Evolutionary conservation across 2,329 filamentous ascomycete genomes (phyloP).

Genomic region (Capronia epimyces): DNA sequence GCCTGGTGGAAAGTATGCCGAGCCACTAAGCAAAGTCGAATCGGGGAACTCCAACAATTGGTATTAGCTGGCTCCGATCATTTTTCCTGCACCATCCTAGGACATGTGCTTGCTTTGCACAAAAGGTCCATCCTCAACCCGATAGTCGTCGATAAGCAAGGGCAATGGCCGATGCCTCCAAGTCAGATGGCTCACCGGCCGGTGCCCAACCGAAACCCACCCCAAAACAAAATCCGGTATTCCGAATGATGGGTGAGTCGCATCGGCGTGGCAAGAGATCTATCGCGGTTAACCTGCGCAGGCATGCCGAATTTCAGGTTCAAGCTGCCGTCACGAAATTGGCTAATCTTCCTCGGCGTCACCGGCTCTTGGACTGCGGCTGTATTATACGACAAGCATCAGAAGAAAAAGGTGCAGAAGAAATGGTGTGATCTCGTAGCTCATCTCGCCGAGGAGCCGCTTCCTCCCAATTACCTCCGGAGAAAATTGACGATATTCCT

Average conservation of each 20-base stretch:
- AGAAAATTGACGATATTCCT: slow-evolving; percentile 82
- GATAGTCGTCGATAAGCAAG: not conserved
- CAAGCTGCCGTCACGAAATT: slow-evolving; percentile 89
- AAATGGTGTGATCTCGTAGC: slow-evolving; percentile 84
- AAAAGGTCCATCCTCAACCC: not conserved
- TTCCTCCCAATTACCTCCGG: slow-evolving; percentile 68
- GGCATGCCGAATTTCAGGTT: slow-evolving; percentile 78
- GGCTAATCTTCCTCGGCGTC: slow-evolving; percentile 88
- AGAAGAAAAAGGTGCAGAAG: slow-evolving; percentile 77
- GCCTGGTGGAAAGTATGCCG: not conserved
- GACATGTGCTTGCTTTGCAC: slow-evolving; percentile 2
- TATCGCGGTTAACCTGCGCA: slow-evolving; percentile 32
- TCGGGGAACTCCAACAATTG: not conserved
- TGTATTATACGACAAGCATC: slow-evolving; percentile 84
- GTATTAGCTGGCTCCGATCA: not conserved
- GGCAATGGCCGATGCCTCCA: slow-evolving; percentile 37
- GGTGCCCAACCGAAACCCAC: slow-evolving; percentile 40
- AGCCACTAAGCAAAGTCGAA: not conserved
- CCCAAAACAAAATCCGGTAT: slow-evolving; percentile 61
- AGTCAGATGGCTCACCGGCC: slow-evolving; percentile 28
- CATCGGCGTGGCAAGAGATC: not conserved
- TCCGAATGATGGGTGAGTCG: slow-evolving; percentile 61
- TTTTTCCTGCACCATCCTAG: not conserved
- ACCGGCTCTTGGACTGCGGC: slow-evolving; percentile 71
- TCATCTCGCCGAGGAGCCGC: slow-evolving; percentile 70